These are phyloP conservation scores for Rhizopus stolonifer DNA, from an alignment of 371 early-diverging fungal genomes.

Conservation along the genomic window DNA sequence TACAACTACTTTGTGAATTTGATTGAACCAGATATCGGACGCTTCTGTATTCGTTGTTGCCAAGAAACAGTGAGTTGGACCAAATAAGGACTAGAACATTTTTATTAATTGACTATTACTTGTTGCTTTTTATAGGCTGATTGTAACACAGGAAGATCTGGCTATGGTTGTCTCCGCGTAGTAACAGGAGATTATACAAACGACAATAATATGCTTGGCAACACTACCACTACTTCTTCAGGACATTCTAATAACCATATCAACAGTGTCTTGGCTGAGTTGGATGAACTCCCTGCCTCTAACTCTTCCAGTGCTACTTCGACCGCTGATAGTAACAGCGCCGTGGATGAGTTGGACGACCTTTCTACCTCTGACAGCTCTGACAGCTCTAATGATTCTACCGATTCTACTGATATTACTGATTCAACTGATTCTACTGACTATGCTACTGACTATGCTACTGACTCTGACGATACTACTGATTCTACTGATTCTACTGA, in stretches of 20 bases:
- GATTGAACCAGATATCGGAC: constrained; percentile 45
- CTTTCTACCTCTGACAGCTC: background rate
- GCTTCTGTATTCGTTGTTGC: constrained; percentile 53
- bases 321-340: background rate
- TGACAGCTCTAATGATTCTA: background rate
- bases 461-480: too few relatives aligned
- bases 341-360: constrained; percentile 4
- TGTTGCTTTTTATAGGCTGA: constrained; percentile 17
- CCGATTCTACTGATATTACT: too few relatives aligned
- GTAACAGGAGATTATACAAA: constrained; percentile 39
- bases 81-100: background rate
- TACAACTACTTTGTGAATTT: constrained; percentile 49
- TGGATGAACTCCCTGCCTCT: constrained; percentile 7
- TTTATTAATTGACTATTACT: background rate
- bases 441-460: too few relatives aligned
- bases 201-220: constrained; percentile 14
- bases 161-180: constrained; percentile 40
- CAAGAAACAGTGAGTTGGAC: constrained; percentile 23
- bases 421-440: too few relatives aligned
- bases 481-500: too few relatives aligned
- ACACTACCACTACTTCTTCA: background rate
- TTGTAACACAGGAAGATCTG: constrained; percentile 40
- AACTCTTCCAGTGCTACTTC: background rate
- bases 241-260: constrained; percentile 10
- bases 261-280: constrained; percentile 19